Base-by-base conservation (phyloP, 768 basidiomycete genomes). In the Candolleomyces eurysporus region DNA sequence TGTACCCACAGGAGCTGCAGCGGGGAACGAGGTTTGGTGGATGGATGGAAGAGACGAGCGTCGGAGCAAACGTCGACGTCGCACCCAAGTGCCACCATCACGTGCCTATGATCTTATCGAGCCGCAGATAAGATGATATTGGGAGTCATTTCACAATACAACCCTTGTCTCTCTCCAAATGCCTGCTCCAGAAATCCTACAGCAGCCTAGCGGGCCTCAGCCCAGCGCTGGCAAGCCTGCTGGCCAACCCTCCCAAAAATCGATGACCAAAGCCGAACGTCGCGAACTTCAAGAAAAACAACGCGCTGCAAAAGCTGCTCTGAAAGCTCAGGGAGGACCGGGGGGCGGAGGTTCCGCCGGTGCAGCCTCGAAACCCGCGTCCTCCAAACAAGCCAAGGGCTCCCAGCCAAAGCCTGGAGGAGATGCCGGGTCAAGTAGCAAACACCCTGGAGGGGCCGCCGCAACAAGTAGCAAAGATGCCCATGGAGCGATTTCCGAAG, bases 201-300 rank as follows among this genome's bases (percentile, higher is more conserved):
- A 68, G 31, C 66, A 64, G 8, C 57, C 70, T 21, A 72, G 68
- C 45, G 64, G 68, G 43, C 62, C 63, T 16, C 57, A 66, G 16
- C 51, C 64, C 21, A 59, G 51, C 17, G 51, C 61, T 9, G 52
- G 54, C 57, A 69, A 68, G 56, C 64, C 71, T 42, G 57, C 39
- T 48, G 73, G 72, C 16, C 76, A 77, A 53, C 77, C 79, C 63
- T 78, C 84, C 13, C 88, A 90, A 69, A 90, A 90, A 68, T 81
- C 83, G 46, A 88, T 90, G 84, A 85, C 90, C 31, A 94, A 91
- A 73, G 88, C 89, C 5, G 90, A 91, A 69, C 82, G 91, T 31
- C 79, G 90, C 66, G 91, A 90, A 67, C 79, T 90, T 16, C 91
- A 93, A 71, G 91, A 92, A 70, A 81, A 79, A 64, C 90, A 94